Base-by-base conservation (phyloP, 2,329 filamentous ascomycete genomes). In the Cylindrodendrum hubeiense region DNA sequence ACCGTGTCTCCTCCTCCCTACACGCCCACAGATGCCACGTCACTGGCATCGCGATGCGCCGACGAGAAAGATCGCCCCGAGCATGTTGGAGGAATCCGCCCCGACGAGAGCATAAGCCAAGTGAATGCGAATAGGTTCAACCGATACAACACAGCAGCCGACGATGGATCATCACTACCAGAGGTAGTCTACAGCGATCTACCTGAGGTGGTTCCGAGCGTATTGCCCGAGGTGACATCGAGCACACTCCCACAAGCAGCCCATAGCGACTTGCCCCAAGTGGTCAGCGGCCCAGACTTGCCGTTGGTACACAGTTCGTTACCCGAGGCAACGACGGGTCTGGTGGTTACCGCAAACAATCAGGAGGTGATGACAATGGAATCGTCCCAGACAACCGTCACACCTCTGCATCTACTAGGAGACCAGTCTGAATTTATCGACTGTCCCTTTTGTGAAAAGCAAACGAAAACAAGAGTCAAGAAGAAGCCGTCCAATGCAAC, bases 401-500 rank as follows among this genome's bases (percentile, higher is more conserved):
- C 62, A 7, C 57, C 65, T 13, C 21, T 67, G 5, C 57, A 65
- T 15, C 37, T 67, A 26, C 65, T 67, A 13, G 65, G 61, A 37
- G 65, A 63, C 24, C 52, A 63, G n/a, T 53, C 65, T 19, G 44
- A 60, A n/a, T 51, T 44, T 0, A 67, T 67, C 9, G 65, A 67
- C 22, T 67, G 65, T 8, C 65, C 65, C 2, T 67, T 67, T n/a
- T 67, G 57, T 15, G 15, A 39, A 8, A 52, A 33, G 6, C 60
- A 63, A 26, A 9, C 51, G 8, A 33, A n/a, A 43, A 67, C 65
- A 17, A 17, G 22, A 15, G 65, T 67, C 10, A 65, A 21, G 19
- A 50, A 51, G 61, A 67, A 65, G 30, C 61, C 65, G 0, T 67
- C 65, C 22, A 67, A 65, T n/a, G 49, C 51, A 6, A 67, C 65